phyloP scores from a whole-genome alignment of 2,329 filamentous ascomycete genomes.

The Beauveria medogensis region DNA sequence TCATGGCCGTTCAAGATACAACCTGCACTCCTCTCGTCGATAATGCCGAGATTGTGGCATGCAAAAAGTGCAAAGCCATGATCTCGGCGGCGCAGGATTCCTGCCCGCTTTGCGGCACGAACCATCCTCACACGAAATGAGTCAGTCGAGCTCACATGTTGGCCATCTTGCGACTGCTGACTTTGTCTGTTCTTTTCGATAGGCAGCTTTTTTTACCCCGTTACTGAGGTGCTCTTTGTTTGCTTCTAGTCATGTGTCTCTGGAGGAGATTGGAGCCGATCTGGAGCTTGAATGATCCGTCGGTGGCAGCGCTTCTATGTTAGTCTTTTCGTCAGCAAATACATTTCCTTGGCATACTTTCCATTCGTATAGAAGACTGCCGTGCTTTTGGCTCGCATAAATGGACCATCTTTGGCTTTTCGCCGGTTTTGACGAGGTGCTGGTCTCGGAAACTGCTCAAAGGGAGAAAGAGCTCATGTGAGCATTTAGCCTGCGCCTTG shows the following conservation, averaged over 20 bases:
- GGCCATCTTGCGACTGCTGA: not conserved
- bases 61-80: constrained; percentile 8
- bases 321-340: not conserved
- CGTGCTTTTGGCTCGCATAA: not conserved
- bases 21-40: not conserved
- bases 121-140: constrained; percentile 1
- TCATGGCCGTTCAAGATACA: not conserved
- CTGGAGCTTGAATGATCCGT: not conserved
- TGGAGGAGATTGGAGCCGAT: not conserved
- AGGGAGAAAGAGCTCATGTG: not conserved
- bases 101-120: constrained; percentile 7
- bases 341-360: not conserved
- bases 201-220: not conserved
- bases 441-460: not conserved
- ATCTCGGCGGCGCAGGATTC: constrained; percentile 8
- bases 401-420: not conserved
- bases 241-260: not conserved
- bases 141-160: not conserved
- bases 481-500: not conserved
- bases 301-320: not conserved
- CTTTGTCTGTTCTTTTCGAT: not conserved
- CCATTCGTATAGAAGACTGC: not conserved
- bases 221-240: not conserved
- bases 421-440: not conserved
- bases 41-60: not conserved